A percentile compares a stretch with the other conserved stretches of the same genome.
phyloP scores from a whole-genome alignment of 495 filamentous ascomycete genomes.

The Penicillium waksmanii region DNA sequence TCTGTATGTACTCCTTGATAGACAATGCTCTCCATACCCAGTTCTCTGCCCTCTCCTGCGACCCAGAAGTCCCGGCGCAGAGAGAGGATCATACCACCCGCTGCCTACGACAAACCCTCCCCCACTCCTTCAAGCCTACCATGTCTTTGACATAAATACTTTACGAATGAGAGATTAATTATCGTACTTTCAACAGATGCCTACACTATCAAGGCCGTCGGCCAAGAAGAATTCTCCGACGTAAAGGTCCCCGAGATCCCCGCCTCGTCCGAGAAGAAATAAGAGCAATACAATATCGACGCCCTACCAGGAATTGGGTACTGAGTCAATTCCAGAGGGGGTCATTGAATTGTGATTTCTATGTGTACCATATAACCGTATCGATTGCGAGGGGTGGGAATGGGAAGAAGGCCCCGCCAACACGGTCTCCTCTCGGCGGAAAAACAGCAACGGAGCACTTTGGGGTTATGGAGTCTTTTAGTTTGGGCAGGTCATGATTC shows the following conservation, averaged over 20 bases:
- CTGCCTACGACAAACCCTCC: too few species aligned
- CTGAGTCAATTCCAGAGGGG: not conserved
- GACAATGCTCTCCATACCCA: not conserved
- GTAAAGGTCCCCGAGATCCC: slow-evolving; percentile 81
- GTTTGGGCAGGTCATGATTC: slow-evolving; percentile 18
- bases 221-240: slow-evolving; percentile 98
- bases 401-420: not conserved
- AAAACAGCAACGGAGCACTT: slow-evolving; percentile 27
- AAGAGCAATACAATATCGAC: slow-evolving; percentile 6
- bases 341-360: slow-evolving; percentile 1
- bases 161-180: not conserved
- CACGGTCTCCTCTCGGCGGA: slow-evolving; percentile 8
- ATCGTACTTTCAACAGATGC: slow-evolving; percentile 58
- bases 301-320: not conserved
- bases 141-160: too few species aligned
- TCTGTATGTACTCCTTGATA: slow-evolving; percentile 67
- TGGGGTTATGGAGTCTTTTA: slow-evolving; percentile 34
- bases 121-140: too few species aligned
- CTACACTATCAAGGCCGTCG: slow-evolving; percentile 86
- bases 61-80: not conserved
- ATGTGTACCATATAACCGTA: slow-evolving; percentile 27
- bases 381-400: slow-evolving; percentile 6
- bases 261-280: slow-evolving; percentile 19
- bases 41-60: not conserved
- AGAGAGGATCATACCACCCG: slow-evolving; percentile 13